A percentile compares a stretch with the other conserved stretches of the same genome.
Evolutionary conservation across 2,329 filamentous ascomycete genomes (phyloP).

Genomic region (Aspergillus sclerotialis): DNA sequence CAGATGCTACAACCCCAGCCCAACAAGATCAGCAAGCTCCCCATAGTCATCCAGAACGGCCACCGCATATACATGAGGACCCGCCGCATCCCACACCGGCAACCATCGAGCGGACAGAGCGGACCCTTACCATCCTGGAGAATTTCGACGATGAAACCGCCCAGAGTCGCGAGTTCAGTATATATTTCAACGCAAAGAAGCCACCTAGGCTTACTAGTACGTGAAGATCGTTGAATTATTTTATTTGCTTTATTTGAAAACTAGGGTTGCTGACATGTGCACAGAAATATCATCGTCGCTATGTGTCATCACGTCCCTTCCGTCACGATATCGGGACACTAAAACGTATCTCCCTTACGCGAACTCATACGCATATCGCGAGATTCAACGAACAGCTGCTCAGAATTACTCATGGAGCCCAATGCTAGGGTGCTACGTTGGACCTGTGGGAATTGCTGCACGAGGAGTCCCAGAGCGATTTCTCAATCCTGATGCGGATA

Average conservation of each 20-base stretch:
- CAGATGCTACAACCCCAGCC: slow-evolving; percentile 1
- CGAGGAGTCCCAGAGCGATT: slow-evolving; percentile 79
- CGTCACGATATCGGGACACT: slow-evolving; percentile 78
- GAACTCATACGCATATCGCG: slow-evolving; percentile 67
- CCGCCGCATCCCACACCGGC: slow-evolving; percentile 20
- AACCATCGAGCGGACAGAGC: slow-evolving; percentile 45
- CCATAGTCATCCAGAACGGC: slow-evolving; percentile 12
- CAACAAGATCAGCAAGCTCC: slow-evolving; percentile 7
- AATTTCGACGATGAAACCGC: slow-evolving; percentile 51
- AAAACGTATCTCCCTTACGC: slow-evolving; percentile 75
- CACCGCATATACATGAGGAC: slow-evolving; percentile 9
- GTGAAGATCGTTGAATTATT: too few species aligned
- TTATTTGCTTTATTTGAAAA: slow-evolving; percentile 6
- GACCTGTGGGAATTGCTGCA: slow-evolving; percentile 51
- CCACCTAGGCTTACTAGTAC: slow-evolving; percentile 42
- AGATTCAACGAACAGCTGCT: slow-evolving; percentile 66
- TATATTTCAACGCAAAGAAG: slow-evolving; percentile 50
- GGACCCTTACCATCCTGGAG: slow-evolving; percentile 53
- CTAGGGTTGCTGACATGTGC: background rate
- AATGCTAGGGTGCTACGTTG: slow-evolving; percentile 76
- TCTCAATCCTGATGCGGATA: slow-evolving; percentile 19
- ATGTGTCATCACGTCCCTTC: slow-evolving; percentile 76
- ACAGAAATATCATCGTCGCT: slow-evolving; percentile 44
- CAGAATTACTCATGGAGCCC: slow-evolving; percentile 78
- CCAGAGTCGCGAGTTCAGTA: slow-evolving; percentile 47